Evolutionary conservation across 2,329 filamentous ascomycete species (phyloP), one percentile per base, ranked within the genome.

Genomic region (Fusarium praegraminearum): DNA sequence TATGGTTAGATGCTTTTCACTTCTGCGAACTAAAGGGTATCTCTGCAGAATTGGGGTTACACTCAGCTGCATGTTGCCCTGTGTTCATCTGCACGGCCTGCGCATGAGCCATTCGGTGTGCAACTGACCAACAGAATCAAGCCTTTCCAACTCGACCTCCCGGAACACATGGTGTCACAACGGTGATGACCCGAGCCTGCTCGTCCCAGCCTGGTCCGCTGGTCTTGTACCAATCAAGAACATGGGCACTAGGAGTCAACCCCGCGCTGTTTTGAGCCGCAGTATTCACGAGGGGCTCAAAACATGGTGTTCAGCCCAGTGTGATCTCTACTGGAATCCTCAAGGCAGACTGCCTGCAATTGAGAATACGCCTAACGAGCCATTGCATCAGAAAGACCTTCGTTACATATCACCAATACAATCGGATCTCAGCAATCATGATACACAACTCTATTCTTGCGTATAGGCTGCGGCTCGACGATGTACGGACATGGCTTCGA

Each of bases 401-500:
- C 15, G 20, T 2, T 9, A 1, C 7, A 11, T 28, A 35, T 3
- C 30, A 18, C 16, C 33, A 20, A 18, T 26, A 8, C 5, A 59
- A 36, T 16, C 33, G 18, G 15, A 36, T 24, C 30, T 15, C 12
- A 15, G n/a, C 15, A 15, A 1, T 18, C 7, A 62, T 62, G 59
- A 55, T 46, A 41, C 50, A 53, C 20, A 56, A 65, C 20, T 51
- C 55, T 1, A 53, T 69, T 15, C 4, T 52, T 2, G 57, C 57
- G 10, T 69, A 70, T 38, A 55, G 20, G 12, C 26, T 69, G 15
- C 62, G 67, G 15, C 28, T 8, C 7, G 41, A 47, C 1, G 20
- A 22, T 15, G 53, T 70, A 7, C 38, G 56, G 32, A 6, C 0
- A 1, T 51, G 55, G 18, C 65, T 70, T 47, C 41, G 18, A 6